Evolutionary conservation across 768 basidiomycete genomes (phyloP), one percentile per base, ranked within the genome.

Genomic region (Leccinum aurantiacum): DNA sequence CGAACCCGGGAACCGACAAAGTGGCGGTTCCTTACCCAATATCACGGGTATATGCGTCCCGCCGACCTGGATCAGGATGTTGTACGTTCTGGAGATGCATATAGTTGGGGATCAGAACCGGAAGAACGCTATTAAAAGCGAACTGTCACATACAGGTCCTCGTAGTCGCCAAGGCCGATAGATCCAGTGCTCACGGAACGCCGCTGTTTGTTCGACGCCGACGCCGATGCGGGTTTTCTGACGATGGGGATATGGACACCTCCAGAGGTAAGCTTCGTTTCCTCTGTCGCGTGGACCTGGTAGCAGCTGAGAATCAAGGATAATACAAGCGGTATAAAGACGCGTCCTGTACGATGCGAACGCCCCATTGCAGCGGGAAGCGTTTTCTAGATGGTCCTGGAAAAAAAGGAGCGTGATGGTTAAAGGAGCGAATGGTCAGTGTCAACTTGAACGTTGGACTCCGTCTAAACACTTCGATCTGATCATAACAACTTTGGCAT

Each of bases 91-190:
- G 64, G 13, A 1, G 47, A 46, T 22, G 1, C 13, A 53, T 15
- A 6, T 10, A 5, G 13, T 67, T 48, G 67, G 59, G 29, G 11
- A 48, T 35, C n/a, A 56, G 14, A 4, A 48, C n/a, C 22, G 58
- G 53, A 25, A 53, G 57, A 50, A 51, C 38, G 11, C 35, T 33
- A 57, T 29, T 10, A 37, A 56, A 41, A 44, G 38, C 4, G 38
- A 14, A 7, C 6, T 76, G 80, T 73, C 69, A 89, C 89, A 87
- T 76, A 41, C 38, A 41, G 38, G 10, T 44, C 44, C 25, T 79
- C 57, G 61, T 75, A 82, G 66, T 89, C 83, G 3, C 88, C 87
- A 31, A 90, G 71, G 2, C 87, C 85, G 47, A 82, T 79, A 11
- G 75, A 72, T 14, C 75, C 77, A 4, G 71, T 71, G 47, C 27